phyloP scores from a whole-genome alignment of 371 early-diverging fungal genomes.

The Smittium mucronatum region DNA sequence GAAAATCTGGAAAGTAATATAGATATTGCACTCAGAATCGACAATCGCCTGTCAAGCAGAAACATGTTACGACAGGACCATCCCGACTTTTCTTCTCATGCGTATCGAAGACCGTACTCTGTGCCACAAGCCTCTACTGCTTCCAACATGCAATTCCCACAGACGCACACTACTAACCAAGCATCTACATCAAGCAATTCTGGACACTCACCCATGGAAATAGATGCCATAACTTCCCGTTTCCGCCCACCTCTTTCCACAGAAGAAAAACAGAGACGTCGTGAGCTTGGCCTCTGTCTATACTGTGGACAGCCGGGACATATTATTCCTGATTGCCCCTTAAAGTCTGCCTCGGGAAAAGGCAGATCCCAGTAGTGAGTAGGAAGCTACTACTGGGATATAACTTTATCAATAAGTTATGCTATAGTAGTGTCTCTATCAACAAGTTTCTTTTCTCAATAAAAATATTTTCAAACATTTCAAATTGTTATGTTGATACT shows the following conservation, averaged over 20 bases:
- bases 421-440: neutral
- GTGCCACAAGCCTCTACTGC: neutral
- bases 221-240: conserved; percentile 5
- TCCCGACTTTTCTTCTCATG: neutral
- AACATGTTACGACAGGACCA: neutral
- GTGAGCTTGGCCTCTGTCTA: conserved; percentile 10
- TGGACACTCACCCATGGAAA: conserved; percentile 2
- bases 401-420: conserved; percentile 6
- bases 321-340: neutral
- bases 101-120: neutral
- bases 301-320: conserved; percentile 11
- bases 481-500: neutral
- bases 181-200: neutral
- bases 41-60: conserved; percentile 1
- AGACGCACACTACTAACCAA: neutral
- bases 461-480: neutral
- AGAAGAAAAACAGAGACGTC: conserved; percentile 10
- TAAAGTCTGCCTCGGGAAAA: conserved; percentile 4
- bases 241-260: conserved; percentile 5
- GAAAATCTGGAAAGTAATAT: conserved; percentile 5
- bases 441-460: neutral
- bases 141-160: neutral
- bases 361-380: conserved; percentile 6
- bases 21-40: conserved; percentile 7
- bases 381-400: conserved; percentile 10